Percentiles rank a stretch among this genome's conserved stretches.
Conservation (phyloP, 768 basidiomycete species). For the Boletus sensibilis region DNA sequence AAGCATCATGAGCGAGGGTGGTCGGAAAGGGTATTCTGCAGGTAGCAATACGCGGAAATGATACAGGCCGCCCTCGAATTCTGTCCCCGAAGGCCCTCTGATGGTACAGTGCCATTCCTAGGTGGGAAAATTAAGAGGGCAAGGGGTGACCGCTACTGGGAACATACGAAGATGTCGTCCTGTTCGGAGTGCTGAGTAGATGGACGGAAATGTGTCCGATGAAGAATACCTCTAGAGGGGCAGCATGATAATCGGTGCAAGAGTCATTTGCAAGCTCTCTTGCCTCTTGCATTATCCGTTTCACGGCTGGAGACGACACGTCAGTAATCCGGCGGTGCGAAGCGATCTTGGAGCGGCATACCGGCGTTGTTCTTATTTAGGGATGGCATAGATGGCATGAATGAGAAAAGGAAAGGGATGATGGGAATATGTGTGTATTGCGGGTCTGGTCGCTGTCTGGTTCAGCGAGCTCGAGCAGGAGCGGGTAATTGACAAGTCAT, state of each 20-base stretch:
- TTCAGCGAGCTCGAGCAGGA: not conserved
- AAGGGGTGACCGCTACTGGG: conserved; percentile 3
- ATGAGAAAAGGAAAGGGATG: not conserved
- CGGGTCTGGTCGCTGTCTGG: not conserved
- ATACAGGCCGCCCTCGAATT: conserved; percentile 95
- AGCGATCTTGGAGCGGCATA: conserved; percentile 32
- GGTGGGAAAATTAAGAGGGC: conserved; percentile 20
- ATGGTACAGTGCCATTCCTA: conserved; percentile 98
- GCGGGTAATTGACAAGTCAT: not conserved
- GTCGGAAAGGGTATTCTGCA: conserved; percentile 94
- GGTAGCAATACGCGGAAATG: conserved; percentile 90
- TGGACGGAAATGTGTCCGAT: not conserved
- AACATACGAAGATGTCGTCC: conserved; percentile 86
- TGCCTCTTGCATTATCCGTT: conserved; percentile 97
- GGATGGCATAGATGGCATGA: conserved; percentile 36
- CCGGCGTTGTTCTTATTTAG: conserved; percentile 92
- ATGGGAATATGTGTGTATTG: not conserved
- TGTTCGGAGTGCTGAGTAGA: conserved; percentile 30
- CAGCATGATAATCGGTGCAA: conserved; percentile 83
- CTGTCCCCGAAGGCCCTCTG: conserved; percentile 81
- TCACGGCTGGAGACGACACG: conserved; percentile 61
- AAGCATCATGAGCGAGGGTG: conserved; percentile 93
- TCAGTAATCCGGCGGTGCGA: not conserved
- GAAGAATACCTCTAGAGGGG: conserved; percentile 64
- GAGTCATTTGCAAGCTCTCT: conserved; percentile 83